Conservation (phyloP, 331 rosid genomes). For the Malus hybrid region DNA sequence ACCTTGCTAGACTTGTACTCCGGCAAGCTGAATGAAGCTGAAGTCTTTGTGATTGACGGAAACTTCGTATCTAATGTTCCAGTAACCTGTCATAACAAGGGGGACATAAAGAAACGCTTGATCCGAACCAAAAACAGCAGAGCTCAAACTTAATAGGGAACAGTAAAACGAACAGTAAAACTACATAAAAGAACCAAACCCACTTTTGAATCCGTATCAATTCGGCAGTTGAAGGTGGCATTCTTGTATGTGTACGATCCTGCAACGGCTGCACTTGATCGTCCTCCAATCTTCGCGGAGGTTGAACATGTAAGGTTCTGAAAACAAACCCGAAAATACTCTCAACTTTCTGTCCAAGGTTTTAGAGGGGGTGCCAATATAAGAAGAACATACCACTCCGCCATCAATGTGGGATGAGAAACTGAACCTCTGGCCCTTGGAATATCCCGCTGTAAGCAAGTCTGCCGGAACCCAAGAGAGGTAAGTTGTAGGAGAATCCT, state of each 20-base stretch:
- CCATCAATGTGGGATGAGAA: not conserved
- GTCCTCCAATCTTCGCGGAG: not conserved
- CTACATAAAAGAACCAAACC: not conserved
- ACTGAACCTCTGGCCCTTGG: not conserved
- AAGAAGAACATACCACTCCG: not conserved
- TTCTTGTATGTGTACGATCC: not conserved
- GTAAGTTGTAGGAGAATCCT: not conserved
- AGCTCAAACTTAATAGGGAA: not conserved
- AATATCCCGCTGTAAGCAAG: not conserved
- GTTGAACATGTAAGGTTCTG: conserved; percentile 1
- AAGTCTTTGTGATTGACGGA: not conserved
- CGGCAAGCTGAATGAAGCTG: conserved; percentile 2
- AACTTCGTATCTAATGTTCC: not conserved
- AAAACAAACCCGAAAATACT: not conserved
- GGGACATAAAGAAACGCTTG: too few relatives aligned
- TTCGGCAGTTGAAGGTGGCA: not conserved
- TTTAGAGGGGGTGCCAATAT: not conserved
- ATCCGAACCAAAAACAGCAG: not conserved
- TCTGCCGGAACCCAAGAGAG: not conserved
- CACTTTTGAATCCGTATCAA: conserved; percentile 1
- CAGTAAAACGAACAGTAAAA: not conserved
- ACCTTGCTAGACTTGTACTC: conserved; percentile 2
- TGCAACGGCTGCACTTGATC: not conserved
- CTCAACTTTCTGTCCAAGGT: not conserved
- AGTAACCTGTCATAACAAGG: not conserved